Evolutionary conservation across 2,329 filamentous ascomycete species (phyloP).

Genomic region (Colletotrichum sp.): DNA sequence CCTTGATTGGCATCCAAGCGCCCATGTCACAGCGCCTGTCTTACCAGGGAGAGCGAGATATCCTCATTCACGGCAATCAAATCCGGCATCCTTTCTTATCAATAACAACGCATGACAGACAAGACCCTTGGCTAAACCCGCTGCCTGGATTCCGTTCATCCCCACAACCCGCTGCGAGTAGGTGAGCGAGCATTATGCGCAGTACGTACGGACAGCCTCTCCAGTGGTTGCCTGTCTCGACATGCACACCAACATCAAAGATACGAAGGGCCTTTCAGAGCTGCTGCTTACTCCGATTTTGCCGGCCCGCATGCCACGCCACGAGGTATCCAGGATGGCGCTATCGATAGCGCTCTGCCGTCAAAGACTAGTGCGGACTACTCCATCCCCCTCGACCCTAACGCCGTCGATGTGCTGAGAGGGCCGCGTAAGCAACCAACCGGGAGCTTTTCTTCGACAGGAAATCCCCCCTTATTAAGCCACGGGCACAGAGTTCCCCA

Average conservation of each 20-base stretch:
- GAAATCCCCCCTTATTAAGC: not conserved
- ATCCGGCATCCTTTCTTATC: not conserved
- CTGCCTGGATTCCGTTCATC: not conserved
- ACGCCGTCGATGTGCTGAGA: not conserved
- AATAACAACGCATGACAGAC: not conserved
- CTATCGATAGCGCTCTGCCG: slow-evolving; percentile 13
- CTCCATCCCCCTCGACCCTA: not conserved
- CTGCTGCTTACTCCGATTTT: slow-evolving; percentile 7
- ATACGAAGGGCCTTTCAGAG: not conserved
- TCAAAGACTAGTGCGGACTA: slow-evolving; percentile 1
- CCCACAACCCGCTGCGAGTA: not conserved
- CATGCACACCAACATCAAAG: not conserved
- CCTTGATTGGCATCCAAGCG: not conserved
- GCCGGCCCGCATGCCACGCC: slow-evolving; percentile 10
- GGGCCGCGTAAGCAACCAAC: slow-evolving; percentile 16
- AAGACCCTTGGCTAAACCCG: not conserved
- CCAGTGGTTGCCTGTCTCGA: not conserved
- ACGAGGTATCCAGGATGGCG: slow-evolving; percentile 18
- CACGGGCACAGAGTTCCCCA: not conserved
- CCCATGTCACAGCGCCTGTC: not conserved
- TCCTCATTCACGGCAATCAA: not conserved
- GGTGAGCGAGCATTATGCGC: not conserved
- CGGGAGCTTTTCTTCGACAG: not conserved
- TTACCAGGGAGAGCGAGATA: not conserved
- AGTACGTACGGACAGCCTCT: not conserved